Evolutionary conservation across 345 rosid genomes (phyloP).

Genomic region (Citrus sp.): DNA sequence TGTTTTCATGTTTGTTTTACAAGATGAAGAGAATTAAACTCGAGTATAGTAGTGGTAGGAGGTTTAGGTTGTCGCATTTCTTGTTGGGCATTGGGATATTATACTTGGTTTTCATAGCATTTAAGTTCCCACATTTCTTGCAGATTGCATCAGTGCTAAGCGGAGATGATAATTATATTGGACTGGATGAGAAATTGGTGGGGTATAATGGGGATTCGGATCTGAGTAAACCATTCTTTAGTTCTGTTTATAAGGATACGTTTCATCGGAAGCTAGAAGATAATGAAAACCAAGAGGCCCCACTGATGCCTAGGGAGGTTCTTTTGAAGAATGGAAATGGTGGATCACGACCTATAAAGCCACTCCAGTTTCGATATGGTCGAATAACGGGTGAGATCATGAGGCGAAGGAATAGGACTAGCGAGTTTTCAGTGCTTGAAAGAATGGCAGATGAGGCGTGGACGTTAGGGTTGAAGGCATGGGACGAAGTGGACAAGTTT

Average conservation of each 20-base stretch:
- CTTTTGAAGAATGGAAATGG: slow-evolving; percentile 38
- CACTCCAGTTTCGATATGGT: slow-evolving; percentile 61
- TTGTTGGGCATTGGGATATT: slow-evolving; percentile 57
- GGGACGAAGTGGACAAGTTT: slow-evolving; percentile 73
- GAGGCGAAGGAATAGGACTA: slow-evolving; percentile 68
- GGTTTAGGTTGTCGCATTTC: slow-evolving; percentile 77
- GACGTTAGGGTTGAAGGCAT: slow-evolving; percentile 85
- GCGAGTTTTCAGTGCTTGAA: slow-evolving; percentile 58
- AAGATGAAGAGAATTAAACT: slow-evolving; percentile 78
- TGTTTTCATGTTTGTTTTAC: slow-evolving; percentile 20
- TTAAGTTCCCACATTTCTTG: slow-evolving; percentile 79
- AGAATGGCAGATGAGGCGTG: slow-evolving; percentile 95
- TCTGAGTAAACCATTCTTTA: slow-evolving; percentile 45
- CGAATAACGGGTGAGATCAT: slow-evolving; percentile 71
- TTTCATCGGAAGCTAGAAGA: slow-evolving; percentile 69
- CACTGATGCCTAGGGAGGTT: slow-evolving; percentile 53
- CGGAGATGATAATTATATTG: slow-evolving; percentile 61
- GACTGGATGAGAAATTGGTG: slow-evolving; percentile 39
- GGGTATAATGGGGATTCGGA: slow-evolving; percentile 47
- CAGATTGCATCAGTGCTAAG: slow-evolving; percentile 63
- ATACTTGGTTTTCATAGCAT: slow-evolving; percentile 73
- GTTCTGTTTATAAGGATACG: slow-evolving; percentile 63
- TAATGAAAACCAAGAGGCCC: slow-evolving; percentile 45
- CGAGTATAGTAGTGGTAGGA: slow-evolving; percentile 54
- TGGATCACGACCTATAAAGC: slow-evolving; percentile 40